Base-by-base conservation (phyloP, 1,139 yeast species). In the Nakaseomyces nivariensis region DNA sequence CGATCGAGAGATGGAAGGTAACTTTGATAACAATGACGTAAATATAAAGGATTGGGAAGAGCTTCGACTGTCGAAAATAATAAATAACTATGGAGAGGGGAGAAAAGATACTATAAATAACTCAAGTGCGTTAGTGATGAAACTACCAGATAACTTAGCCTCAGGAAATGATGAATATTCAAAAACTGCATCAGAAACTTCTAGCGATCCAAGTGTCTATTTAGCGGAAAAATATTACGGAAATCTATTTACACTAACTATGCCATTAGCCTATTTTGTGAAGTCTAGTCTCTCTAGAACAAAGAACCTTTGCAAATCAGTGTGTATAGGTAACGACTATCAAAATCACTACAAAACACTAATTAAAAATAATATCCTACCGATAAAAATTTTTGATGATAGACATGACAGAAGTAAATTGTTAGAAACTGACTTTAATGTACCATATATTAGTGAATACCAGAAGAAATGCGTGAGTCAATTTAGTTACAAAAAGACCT, bases 251-350 rank as follows among this genome's bases (percentile, higher is more conserved):
- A 51, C 56, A 4, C 44, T 59, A 7, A 52, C 55, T 33, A 50
- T 57, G 2, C 67, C 67, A 7, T 26, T 64, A 31, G 64, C 65
- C 5, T 61, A 63, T 46, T 64, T 64, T 55, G 67, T 61, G 10
- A 64, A 64, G 50, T 61, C 67, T 1, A 58, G 57, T 48, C 40
- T 64, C 34, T 54, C 56, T 27, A 52, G 67, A 45, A 49, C 60
- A n/a, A 59, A 53, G 46, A 58, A 57, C 42, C 49, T 63, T 47
- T 63, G 66, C 45, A 58, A 51, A 37, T 34, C 47, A 4, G 37
- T 48, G 3, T 48, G 48, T 27, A 46, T 48, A 2, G 47, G 46
- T 4, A 45, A 47, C 3, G 48, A 51, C n/a, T 51, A 32, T 32
- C 37, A 41, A 8, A 42, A 43, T 4, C 41, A 49, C n/a, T 61